Evolutionary conservation across 208 protist genomes (phyloP).

Genomic region (Leishmania gerbilli): DNA sequence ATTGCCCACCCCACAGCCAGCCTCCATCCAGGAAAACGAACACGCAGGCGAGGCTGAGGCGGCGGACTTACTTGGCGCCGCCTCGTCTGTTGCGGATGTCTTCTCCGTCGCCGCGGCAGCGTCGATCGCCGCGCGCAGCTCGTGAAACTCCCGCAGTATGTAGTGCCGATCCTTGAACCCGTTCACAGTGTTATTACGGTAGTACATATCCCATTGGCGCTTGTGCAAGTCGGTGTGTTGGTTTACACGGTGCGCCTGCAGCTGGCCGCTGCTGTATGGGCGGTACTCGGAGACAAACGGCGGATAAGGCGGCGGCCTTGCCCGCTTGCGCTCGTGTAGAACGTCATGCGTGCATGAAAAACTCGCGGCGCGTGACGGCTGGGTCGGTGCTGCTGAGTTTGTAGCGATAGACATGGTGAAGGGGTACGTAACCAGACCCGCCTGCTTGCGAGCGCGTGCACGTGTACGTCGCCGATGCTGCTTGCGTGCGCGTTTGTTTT

Average conservation of each 20-base stretch:
- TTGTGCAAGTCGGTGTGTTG: conserved; percentile 38
- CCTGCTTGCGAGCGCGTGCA: not conserved
- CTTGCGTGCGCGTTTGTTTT: not conserved
- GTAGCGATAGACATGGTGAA: not conserved
- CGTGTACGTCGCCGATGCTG: not conserved
- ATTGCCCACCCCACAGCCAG: conserved; percentile 95
- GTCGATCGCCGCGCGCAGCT: conserved; percentile 63
- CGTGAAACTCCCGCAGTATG: conserved; percentile 82
- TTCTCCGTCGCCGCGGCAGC: conserved; percentile 14
- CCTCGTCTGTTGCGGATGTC: not conserved
- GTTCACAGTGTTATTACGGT: conserved; percentile 90
- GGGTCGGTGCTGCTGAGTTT: not conserved
- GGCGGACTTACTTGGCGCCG: not conserved
- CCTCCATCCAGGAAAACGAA: conserved; percentile 83
- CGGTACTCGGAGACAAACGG: conserved; percentile 83
- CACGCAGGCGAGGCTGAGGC: not conserved
- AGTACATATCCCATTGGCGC: conserved; percentile 87
- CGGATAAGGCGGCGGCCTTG: conserved; percentile 35
- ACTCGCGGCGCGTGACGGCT: not conserved
- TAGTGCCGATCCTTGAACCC: conserved; percentile 93
- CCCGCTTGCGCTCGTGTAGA: conserved; percentile 25
- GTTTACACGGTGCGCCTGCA: conserved; percentile 23
- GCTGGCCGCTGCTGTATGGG: conserved; percentile 70
- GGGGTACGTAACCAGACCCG: not conserved
- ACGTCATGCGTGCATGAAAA: not conserved